Evolutionary conservation across 2,329 filamentous ascomycete genomes (phyloP).

Genomic region (Aspergillus brasiliensis): DNA sequence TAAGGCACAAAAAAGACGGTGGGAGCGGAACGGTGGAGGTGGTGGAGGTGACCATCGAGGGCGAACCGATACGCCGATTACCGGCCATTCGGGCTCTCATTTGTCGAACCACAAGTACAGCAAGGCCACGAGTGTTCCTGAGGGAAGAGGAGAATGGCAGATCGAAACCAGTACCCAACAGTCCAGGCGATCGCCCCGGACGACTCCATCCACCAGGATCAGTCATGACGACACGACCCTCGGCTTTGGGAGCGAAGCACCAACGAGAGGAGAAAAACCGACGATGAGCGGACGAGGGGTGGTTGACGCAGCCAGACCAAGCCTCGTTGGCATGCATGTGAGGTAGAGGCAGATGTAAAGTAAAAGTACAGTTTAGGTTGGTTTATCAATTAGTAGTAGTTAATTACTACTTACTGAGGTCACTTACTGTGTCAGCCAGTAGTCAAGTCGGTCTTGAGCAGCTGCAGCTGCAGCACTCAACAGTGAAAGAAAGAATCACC

Average conservation of each 20-base stretch:
- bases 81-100: constrained; percentile 5
- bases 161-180: constrained; percentile 7
- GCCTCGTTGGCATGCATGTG: constrained; percentile 6
- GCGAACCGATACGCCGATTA: constrained; percentile 7
- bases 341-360: background rate
- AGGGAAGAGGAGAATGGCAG: constrained; percentile 2
- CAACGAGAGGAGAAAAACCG: background rate
- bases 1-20: background rate
- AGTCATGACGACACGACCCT: constrained; percentile 23
- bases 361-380: background rate
- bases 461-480: constrained; percentile 4
- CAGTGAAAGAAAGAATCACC: background rate
- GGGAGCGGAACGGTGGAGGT: constrained; percentile 7
- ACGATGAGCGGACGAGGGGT: background rate
- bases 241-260: background rate
- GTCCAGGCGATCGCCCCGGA: constrained; percentile 12
- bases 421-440: too few species aligned
- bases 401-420: too few species aligned
- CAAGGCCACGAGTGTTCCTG: constrained; percentile 14
- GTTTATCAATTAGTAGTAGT: too few species aligned
- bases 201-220: constrained; percentile 6
- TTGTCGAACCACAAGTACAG: constrained; percentile 1
- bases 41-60: constrained; percentile 2
- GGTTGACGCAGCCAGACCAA: constrained; percentile 2
- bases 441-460: background rate